phyloP scores from a whole-genome alignment of 1,284 basidiomycete species.

The Vanrija sp. region DNA sequence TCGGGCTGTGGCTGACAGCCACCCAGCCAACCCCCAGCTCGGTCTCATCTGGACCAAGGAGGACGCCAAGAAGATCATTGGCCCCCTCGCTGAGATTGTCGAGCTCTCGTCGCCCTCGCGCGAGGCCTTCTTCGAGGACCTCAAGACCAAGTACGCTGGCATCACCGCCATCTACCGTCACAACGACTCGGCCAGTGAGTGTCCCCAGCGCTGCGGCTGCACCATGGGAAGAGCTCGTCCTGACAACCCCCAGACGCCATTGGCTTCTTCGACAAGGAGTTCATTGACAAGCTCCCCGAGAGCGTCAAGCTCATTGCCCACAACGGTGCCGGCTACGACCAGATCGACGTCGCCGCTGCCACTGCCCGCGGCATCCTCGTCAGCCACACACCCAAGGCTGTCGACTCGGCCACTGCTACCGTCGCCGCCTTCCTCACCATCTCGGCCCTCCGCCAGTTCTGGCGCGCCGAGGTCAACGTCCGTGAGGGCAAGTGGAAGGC shows the following conservation, averaged over 20 bases:
- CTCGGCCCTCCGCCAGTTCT: slow-evolving; percentile 75
- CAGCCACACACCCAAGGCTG: slow-evolving; percentile 86
- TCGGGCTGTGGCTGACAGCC: too few species aligned
- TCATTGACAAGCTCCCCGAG: slow-evolving; percentile 63
- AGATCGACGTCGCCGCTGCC: slow-evolving; percentile 72
- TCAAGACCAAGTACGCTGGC: slow-evolving; percentile 68
- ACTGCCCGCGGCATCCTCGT: slow-evolving; percentile 71
- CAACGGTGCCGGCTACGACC: slow-evolving; percentile 89
- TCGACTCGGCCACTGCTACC: slow-evolving; percentile 87
- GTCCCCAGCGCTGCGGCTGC: slow-evolving; percentile 23
- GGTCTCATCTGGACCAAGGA: slow-evolving; percentile 74
- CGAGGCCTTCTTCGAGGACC: slow-evolving; percentile 63
- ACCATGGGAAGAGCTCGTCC: slow-evolving; percentile 60
- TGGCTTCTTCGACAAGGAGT: slow-evolving; percentile 73
- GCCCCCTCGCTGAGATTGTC: slow-evolving; percentile 66
- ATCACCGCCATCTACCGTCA: slow-evolving; percentile 73
- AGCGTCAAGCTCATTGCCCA: slow-evolving; percentile 81
- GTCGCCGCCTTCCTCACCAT: slow-evolving; percentile 80
- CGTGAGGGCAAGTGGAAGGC: slow-evolving; percentile 58
- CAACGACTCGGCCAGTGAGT: slow-evolving; percentile 40
- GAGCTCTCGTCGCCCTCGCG: slow-evolving; percentile 63
- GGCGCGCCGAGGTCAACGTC: slow-evolving; percentile 66
- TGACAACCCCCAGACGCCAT: slow-evolving; percentile 52
- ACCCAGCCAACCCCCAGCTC: slow-evolving; percentile 30
- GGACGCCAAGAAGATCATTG: slow-evolving; percentile 64